Conservation (phyloP, 2,329 filamentous ascomycete species). For the Ceratocystis alfenasii region DNA sequence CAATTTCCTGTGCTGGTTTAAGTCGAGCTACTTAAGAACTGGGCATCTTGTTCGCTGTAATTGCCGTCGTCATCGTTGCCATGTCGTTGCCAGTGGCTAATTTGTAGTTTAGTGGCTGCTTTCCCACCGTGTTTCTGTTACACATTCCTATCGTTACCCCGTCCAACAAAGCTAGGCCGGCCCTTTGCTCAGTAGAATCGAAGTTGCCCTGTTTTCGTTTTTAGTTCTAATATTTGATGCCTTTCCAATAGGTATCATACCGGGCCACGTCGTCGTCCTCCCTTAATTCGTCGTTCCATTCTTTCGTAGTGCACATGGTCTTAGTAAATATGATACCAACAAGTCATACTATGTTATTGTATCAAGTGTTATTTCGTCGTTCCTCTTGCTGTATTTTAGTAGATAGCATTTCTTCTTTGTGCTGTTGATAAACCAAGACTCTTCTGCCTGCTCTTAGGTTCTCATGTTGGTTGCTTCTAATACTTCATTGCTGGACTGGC, state of each 20-base stretch:
- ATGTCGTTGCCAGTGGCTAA: too few species aligned
- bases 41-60: too few species aligned
- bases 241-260: too few species aligned
- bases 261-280: not conserved
- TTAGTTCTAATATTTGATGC: not conserved
- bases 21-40: too few species aligned
- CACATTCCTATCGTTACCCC: not conserved
- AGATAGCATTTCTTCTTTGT: too few species aligned
- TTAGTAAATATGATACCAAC: not conserved
- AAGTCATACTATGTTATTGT: not conserved
- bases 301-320: not conserved
- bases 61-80: too few species aligned
- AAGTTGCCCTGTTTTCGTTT: not conserved
- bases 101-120: not conserved
- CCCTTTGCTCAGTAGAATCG: not conserved
- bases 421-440: too few species aligned
- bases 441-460: too few species aligned
- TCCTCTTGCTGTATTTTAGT: too few species aligned
- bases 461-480: too few species aligned
- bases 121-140: not conserved
- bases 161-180: not conserved
- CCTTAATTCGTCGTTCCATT: conserved; percentile 1
- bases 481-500: not conserved
- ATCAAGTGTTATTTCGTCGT: not conserved
- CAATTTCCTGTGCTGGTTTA: too few species aligned